Base-by-base conservation (phyloP, 352 stramenopile genomes). In the Hyaloperonospora arabidopsidis region DNA sequence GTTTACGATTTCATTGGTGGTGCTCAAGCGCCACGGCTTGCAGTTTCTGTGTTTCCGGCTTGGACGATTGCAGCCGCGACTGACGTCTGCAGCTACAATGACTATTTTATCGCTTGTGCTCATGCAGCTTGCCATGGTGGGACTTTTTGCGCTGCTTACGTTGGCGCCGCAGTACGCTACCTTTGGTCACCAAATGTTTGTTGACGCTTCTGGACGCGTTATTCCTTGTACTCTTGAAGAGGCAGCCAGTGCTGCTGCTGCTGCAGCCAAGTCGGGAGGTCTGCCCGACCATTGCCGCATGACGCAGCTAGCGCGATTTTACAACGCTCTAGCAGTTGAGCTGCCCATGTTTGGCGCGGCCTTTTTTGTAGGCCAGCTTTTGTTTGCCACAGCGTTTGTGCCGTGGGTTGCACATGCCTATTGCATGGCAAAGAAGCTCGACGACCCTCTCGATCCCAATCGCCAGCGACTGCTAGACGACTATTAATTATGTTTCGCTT, bases 131-230 rank as follows among this genome's bases (percentile, higher is more conserved):
- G 71, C 80, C 28, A 84, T 93, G 54, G 72, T 92, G 18, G 77
- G 76, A 13, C 76, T 94, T 23, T 93, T 94, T 50, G 82, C 74
- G 34, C 59, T 87, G 45, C 80, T 90, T 28, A 90, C 84, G 15
- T 57, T 94, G 35, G 81, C 84, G 11, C 84, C 84, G 22, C 84
- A 94, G 54, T 94, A 94, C 58, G 69, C 82, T 15, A 91, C 82
- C 1, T 94, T 94, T 45, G 84, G 84, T 7, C 79, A 91, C 49
- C 84, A 94, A 57, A 71, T 63, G 57, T 94, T 79, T 53, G 65
- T 52, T 6, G 67, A 87, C 39, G 57, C 55, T 1, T 81, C 66
- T 0, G 71, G 71, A 5, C 53, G 61, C 21, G 68, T 84, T 19
- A 40, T 69, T 34, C 74, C 68, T 3, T 94, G 84, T 54, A 90